These are phyloP conservation scores for Cardamine occulta DNA, from an alignment of 345 rosid genomes.

Conservation along the genomic window DNA sequence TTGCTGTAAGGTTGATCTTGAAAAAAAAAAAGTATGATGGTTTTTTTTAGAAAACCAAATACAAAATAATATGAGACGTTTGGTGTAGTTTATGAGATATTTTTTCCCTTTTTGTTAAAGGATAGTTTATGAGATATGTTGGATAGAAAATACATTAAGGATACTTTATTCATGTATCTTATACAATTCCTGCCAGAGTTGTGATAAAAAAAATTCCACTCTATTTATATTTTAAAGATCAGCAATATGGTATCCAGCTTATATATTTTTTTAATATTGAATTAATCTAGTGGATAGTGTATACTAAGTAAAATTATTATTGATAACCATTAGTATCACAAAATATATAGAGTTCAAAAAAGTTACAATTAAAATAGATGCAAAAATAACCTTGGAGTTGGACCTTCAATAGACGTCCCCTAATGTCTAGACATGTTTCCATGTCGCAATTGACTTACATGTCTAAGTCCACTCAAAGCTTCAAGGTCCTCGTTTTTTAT, in stretches of 20 bases:
- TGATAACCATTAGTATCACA: not conserved
- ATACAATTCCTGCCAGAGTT: no score
- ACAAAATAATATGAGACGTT: not conserved
- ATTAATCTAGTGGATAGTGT: not conserved
- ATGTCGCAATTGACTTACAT: not conserved
- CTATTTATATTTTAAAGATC: no score
- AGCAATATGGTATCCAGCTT: no score
- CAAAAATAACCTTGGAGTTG: not conserved
- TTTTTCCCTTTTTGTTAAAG: no score
- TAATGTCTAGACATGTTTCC: not conserved
- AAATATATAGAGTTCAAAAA: not conserved
- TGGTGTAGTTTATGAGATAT: not conserved
- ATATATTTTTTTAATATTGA: no score
- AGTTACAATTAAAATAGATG: not conserved
- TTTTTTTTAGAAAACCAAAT: no score
- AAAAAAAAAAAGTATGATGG: no score
- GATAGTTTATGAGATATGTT: not conserved
- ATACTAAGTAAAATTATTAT: not conserved
- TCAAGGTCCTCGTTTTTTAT: constrained; percentile 1
- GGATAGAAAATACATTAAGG: not conserved
- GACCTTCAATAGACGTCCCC: not conserved
- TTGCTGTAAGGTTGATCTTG: no score
- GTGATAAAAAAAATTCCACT: no score
- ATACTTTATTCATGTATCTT: not conserved
- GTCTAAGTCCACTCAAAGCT: not conserved